Conservation (phyloP, 2,329 filamentous ascomycete species). For the Didymella arachidicola region DNA sequence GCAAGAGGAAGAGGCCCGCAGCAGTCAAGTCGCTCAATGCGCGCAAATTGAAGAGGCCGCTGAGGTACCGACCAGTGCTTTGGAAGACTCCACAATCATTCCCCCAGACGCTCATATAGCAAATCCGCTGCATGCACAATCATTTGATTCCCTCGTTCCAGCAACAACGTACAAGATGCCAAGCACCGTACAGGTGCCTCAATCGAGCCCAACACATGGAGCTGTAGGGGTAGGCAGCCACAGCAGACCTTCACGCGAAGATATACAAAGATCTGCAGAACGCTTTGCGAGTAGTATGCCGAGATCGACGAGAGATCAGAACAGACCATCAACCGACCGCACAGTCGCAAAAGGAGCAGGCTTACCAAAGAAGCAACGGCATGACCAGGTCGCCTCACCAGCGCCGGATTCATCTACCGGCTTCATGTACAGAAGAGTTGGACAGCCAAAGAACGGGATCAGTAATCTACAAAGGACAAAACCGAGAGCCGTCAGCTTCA, state of each 20-base stretch:
- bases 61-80: background rate
- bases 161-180: constrained; percentile 17
- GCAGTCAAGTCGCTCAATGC: constrained; percentile 12
- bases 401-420: constrained; percentile 35
- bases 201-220: constrained; percentile 3
- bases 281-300: constrained; percentile 8
- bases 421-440: constrained; percentile 38
- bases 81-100: background rate
- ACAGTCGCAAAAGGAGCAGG: background rate
- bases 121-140: constrained; percentile 2
- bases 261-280: constrained; percentile 24
- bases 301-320: background rate
- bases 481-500: constrained; percentile 35
- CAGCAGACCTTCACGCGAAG: background rate
- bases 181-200: constrained; percentile 14
- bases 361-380: constrained; percentile 3
- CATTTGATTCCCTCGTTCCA: constrained; percentile 17
- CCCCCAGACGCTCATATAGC: background rate
- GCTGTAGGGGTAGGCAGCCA: constrained; percentile 1
- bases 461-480: constrained; percentile 23
- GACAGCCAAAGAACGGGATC: constrained; percentile 17
- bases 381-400: constrained; percentile 35
- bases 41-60: constrained; percentile 2
- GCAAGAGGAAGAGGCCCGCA: constrained; percentile 19
- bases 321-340: background rate